A percentile compares a stretch with the other conserved stretches of the same genome.
Evolutionary conservation across 106 monocot species (phyloP).

Genomic region (Dioscorea alata): DNA sequence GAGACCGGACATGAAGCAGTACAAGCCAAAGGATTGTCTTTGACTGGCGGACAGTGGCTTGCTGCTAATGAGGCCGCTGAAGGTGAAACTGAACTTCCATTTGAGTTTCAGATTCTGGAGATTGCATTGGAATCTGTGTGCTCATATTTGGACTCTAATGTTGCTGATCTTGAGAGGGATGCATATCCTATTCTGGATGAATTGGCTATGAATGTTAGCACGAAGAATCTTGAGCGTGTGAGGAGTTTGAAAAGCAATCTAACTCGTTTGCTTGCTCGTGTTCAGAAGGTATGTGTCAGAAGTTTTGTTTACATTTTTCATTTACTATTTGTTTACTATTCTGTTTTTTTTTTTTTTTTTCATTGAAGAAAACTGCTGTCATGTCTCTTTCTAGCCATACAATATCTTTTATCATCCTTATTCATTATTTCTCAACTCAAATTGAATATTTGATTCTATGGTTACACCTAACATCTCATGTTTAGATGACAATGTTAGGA

Average conservation of each 20-base stretch:
- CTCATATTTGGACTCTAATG: slow-evolving; percentile 62
- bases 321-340: not conserved
- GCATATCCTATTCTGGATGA: slow-evolving; percentile 89
- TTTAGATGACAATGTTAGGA: too few relatives aligned
- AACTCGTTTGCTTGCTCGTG: slow-evolving; percentile 80
- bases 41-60: slow-evolving; percentile 14
- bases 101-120: slow-evolving; percentile 93
- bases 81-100: slow-evolving; percentile 64
- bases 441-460: not conserved
- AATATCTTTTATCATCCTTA: not conserved
- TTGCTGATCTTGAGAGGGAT: slow-evolving; percentile 68
- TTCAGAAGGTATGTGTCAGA: slow-evolving; percentile 65
- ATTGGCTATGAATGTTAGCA: slow-evolving; percentile 80
- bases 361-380: not conserved
- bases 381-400: not conserved
- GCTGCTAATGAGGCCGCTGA: slow-evolving; percentile 24
- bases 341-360: not conserved
- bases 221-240: slow-evolving; percentile 87
- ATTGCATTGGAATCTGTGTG: slow-evolving; percentile 61
- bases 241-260: slow-evolving; percentile 75
- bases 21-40: slow-evolving; percentile 7
- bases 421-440: not conserved
- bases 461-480: not conserved
- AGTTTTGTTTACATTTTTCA: not conserved
- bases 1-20: slow-evolving; percentile 12